phyloP scores from a whole-genome alignment of 148 eudicot genomes.

The Diospyros lotus region DNA sequence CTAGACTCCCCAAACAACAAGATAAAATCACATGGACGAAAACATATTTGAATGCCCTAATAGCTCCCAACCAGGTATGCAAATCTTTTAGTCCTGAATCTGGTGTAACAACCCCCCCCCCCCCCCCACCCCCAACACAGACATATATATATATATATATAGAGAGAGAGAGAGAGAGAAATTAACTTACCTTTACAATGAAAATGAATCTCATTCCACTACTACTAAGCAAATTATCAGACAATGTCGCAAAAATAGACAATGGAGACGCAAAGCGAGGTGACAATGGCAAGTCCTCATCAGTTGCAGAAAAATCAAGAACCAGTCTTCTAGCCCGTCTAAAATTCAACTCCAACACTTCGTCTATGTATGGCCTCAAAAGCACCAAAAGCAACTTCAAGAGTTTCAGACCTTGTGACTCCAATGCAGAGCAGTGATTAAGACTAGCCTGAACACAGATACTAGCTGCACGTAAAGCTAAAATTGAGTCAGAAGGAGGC shows the following conservation, averaged over 20 bases:
- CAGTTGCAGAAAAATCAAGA: constrained; percentile 50
- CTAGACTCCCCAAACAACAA: not conserved
- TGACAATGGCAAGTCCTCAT: constrained; percentile 59
- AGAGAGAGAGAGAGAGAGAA: not conserved
- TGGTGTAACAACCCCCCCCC: too few species aligned
- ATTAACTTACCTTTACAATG: constrained; percentile 65
- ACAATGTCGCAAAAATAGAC: constrained; percentile 62
- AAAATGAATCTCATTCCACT: constrained; percentile 74
- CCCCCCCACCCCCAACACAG: too few species aligned
- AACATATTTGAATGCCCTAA: not conserved
- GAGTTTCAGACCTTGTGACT: constrained; percentile 72
- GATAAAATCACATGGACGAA: not conserved
- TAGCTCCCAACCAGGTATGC: not conserved
- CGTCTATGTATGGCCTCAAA: constrained; percentile 78
- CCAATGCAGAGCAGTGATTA: constrained; percentile 65
- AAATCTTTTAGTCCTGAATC: too few species aligned
- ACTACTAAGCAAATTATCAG: constrained; percentile 58
- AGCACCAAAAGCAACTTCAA: constrained; percentile 87
- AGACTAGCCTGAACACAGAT: constrained; percentile 84
- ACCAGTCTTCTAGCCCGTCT: constrained; percentile 74
- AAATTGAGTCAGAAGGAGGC: constrained; percentile 65
- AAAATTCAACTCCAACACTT: constrained; percentile 87
- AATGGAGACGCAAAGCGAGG: constrained; percentile 83
- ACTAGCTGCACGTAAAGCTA: constrained; percentile 81
- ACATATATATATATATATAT: too few species aligned